Conservation (phyloP, 78 protist species). For the Bodo saltans region DNA sequence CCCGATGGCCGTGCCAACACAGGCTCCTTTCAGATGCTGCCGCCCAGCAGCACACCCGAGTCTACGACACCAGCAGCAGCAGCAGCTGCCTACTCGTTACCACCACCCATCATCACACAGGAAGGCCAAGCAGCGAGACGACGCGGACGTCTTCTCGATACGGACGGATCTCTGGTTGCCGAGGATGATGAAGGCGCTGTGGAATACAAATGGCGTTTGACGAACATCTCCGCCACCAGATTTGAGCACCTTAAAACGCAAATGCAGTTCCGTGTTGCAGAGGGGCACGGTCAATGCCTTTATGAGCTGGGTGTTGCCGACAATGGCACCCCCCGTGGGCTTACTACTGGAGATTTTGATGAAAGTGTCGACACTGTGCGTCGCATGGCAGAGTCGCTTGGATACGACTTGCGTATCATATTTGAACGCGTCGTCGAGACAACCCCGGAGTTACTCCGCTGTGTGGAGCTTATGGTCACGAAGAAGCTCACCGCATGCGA, state of each 20-base stretch:
- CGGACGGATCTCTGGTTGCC: constrained; percentile 2
- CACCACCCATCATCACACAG: no score
- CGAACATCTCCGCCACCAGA: constrained; percentile 4
- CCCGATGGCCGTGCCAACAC: no score
- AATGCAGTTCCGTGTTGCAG: constrained; percentile 54
- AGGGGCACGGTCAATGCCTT: constrained; percentile 76
- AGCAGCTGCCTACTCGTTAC: no score
- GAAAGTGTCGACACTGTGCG: constrained; percentile 43
- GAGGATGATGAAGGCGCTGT: constrained; percentile 52
- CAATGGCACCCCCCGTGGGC: constrained; percentile 55
- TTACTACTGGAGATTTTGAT: constrained; percentile 21
- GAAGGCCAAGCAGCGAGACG: no score
- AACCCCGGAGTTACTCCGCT: background rate
- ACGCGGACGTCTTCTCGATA: no score
- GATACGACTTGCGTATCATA: background rate
- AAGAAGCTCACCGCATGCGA: background rate
- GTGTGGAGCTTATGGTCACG: constrained; percentile 3
- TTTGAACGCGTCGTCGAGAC: constrained; percentile 18
- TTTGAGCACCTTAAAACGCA: constrained; percentile 55
- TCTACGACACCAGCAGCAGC: no score
- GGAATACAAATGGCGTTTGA: constrained; percentile 55
- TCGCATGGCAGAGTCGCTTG: constrained; percentile 21
- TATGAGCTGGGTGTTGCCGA: constrained; percentile 82
- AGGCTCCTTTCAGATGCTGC: no score
- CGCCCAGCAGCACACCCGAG: no score